Base-by-base conservation (phyloP, 176 grass and related monocot species). In the Avena insularis region DNA sequence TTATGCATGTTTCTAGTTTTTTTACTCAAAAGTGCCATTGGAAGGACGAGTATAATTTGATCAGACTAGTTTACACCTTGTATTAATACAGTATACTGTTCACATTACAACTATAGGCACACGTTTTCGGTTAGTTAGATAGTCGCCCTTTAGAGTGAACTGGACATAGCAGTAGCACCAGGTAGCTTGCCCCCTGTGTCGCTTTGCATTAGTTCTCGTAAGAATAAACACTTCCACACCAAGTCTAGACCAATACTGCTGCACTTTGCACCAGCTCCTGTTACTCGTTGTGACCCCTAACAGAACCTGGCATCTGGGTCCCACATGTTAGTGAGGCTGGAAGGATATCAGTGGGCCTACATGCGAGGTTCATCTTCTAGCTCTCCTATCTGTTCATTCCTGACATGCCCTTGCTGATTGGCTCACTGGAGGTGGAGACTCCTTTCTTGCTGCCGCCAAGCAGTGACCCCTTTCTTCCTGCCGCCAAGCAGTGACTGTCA, bases 361-460 rank as follows among this genome's bases (percentile, higher is more conserved):
- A 27, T 74, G 20, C 6, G 45, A 25, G 45, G 71, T 50, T 50
- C 46, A 46, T 74, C 70, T 73, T 73, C 70, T 23, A 73, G 69
- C 20, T 73, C 71, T 74, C 45, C 45, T 15, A 48, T 74, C 71
- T 13, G 2, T 27, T 74, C 71, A 49, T 21, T 74, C 71, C 21
- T 74, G 71, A n/a, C 12, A n/a, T 74, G 45, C 49, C 71, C 45
- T 23, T 74, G n/a, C 71, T 49, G 71, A 74, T 49, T 74, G 71
- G n/a, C 45, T 74, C 20, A 73, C 70, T 73, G 19, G 10, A 73
- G 70, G 70, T 11, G n/a, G 70, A 73, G 43, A 23, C 40, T 73
- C 70, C 20, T 43, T 73, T 47, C 70, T 73, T 73, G 20, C n/a
- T 48, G 43, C 40, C 10, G 2, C 43, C 70, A 73, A 73, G 70